Evolutionary conservation across 202 grass and related monocot genomes (phyloP).

Genomic region (Zizania palustris): DNA sequence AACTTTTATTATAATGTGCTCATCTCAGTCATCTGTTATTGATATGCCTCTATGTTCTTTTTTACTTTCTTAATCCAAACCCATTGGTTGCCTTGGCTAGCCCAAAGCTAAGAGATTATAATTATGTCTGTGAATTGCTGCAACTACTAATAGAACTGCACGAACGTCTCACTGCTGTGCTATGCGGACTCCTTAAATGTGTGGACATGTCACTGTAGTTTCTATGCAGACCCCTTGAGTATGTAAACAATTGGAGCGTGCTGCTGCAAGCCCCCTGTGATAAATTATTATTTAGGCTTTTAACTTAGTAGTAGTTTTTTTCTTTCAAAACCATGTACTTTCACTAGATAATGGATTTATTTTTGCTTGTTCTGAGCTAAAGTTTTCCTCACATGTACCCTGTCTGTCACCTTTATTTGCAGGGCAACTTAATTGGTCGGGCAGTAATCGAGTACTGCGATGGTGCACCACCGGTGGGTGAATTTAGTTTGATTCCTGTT

Average conservation of each 20-base stretch:
- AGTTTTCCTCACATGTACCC: not conserved
- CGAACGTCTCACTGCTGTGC: not conserved
- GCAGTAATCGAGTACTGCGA: conserved; percentile 84
- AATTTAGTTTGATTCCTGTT: conserved; percentile 8
- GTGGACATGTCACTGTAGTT: not conserved
- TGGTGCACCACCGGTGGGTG: conserved; percentile 72
- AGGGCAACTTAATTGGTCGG: conserved; percentile 96
- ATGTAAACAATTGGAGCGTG: conserved; percentile 12
- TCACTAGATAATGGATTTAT: conserved; percentile 18
- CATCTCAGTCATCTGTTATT: not conserved
- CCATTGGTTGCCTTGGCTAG: not conserved
- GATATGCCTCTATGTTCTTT: not conserved
- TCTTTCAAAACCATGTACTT: conserved; percentile 4
- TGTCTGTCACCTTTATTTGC: conserved; percentile 35
- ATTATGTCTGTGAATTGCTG: conserved; percentile 5
- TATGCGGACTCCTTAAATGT: not conserved
- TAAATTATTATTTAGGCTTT: conserved; percentile 22
- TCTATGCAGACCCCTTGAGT: not conserved
- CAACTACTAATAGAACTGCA: not conserved
- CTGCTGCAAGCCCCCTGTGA: not conserved
- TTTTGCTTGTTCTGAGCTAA: conserved; percentile 17
- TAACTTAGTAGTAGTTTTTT: conserved; percentile 29
- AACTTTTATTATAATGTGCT: conserved; percentile 11
- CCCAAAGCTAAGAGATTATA: not conserved
- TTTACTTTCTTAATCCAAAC: not conserved